phyloP scores from a whole-genome alignment of 805 yeast genomes.

The Candida anglica region DNA sequence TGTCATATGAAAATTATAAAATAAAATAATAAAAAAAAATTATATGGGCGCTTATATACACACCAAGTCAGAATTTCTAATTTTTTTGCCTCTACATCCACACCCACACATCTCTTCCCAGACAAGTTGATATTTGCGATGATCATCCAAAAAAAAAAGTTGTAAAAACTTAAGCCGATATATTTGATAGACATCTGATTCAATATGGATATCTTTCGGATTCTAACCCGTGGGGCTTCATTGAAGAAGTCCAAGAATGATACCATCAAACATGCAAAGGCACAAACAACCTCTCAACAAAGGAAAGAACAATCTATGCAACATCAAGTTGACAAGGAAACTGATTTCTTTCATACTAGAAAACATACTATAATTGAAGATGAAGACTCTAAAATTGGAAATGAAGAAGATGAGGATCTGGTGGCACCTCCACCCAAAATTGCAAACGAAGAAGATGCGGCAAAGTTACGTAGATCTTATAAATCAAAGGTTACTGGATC shows the following conservation, averaged over 20 bases:
- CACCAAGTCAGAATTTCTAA: no score
- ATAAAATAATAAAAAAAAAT: no score
- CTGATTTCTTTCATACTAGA: constrained; percentile 76
- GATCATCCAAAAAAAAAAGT: no score
- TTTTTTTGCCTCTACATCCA: no score
- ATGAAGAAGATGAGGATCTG: constrained; percentile 17
- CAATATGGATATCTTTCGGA: constrained; percentile 93
- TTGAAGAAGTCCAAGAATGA: constrained; percentile 54
- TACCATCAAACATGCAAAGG: constrained; percentile 36
- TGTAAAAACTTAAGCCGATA: no score
- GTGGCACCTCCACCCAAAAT: constrained; percentile 42
- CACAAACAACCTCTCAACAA: constrained; percentile 17
- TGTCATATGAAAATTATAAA: no score
- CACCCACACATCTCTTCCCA: no score
- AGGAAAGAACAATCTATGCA: constrained; percentile 38
- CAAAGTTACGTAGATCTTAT: constrained; percentile 52
- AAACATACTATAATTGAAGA: constrained; percentile 23
- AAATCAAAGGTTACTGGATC: constrained; percentile 74
- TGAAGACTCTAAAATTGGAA: constrained; percentile 11
- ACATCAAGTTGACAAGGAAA: constrained; percentile 60
- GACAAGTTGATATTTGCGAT: no score
- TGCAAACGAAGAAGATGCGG: constrained; percentile 55
- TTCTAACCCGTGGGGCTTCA: constrained; percentile 82
- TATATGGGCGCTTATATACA: no score
- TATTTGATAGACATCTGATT: no score